These are phyloP conservation scores for Nitzschia sp. DNA, from an alignment of 108 stramenopile genomes.

Conservation along the genomic window DNA sequence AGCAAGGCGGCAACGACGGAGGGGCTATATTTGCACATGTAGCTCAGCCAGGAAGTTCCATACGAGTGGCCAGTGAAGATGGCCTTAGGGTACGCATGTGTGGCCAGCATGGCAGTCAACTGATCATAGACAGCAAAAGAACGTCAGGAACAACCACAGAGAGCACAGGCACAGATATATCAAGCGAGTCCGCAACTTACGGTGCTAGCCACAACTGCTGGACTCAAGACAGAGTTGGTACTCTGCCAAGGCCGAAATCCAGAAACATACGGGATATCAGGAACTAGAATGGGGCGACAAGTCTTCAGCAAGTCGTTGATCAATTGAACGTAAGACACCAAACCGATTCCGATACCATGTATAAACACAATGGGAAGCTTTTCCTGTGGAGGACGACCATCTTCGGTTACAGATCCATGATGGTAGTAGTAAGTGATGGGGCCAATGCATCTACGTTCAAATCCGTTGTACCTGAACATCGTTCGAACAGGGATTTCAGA, in stretches of 20 bases:
- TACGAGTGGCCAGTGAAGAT: conserved; percentile 82
- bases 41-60: conserved; percentile 80
- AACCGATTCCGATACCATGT: conserved; percentile 86
- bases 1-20: conserved; percentile 66
- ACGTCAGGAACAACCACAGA: not conserved
- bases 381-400: conserved; percentile 1
- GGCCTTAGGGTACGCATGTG: conserved; percentile 64
- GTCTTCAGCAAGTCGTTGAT: conserved; percentile 65
- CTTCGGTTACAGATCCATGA: not conserved
- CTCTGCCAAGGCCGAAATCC: conserved; percentile 85
- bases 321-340: conserved; percentile 70
- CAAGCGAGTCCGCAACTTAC: conserved; percentile 17
- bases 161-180: not conserved
- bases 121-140: conserved; percentile 3
- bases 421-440: conserved; percentile 78
- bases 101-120: conserved; percentile 80
- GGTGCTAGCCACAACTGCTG: conserved; percentile 67
- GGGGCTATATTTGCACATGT: conserved; percentile 79
- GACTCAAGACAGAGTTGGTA: conserved; percentile 66
- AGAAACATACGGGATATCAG: conserved; percentile 78
- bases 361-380: conserved; percentile 74
- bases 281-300: conserved; percentile 72
- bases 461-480: conserved; percentile 68
- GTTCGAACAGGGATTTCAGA: conserved; percentile 70
- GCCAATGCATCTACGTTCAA: conserved; percentile 60